These are phyloP conservation scores for Didymosphaeria variabile DNA, from an alignment of 2,329 filamentous ascomycete species.

Conservation along the genomic window DNA sequence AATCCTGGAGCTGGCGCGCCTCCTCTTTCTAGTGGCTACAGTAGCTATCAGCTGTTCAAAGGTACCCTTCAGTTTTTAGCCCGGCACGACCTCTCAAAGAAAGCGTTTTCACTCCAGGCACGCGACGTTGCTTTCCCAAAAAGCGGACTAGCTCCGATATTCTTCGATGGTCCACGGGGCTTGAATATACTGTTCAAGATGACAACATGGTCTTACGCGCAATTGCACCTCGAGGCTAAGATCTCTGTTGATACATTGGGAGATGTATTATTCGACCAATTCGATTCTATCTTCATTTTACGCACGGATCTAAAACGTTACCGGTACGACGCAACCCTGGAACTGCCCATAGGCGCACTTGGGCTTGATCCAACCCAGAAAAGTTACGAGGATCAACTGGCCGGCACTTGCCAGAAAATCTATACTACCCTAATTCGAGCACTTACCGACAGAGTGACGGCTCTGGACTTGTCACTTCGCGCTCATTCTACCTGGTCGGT, in stretches of 20 bases:
- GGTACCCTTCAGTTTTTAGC: constrained; percentile 88
- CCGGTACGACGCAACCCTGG: constrained; percentile 64
- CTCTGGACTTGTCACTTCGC: constrained; percentile 60
- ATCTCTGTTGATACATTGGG: constrained; percentile 78
- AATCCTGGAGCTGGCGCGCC: constrained; percentile 76
- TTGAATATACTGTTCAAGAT: constrained; percentile 92
- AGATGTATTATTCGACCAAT: constrained; percentile 78
- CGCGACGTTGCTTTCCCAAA: constrained; percentile 43
- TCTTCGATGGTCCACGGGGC: constrained; percentile 78
- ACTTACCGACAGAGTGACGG: constrained; percentile 75
- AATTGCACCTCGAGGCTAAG: constrained; percentile 77
- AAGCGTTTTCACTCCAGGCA: constrained; percentile 65
- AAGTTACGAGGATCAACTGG: constrained; percentile 35
- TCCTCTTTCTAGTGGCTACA: constrained; percentile 80
- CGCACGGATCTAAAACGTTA: constrained; percentile 61
- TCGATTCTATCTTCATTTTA: constrained; percentile 83
- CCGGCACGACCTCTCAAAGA: constrained; percentile 74
- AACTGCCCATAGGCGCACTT: constrained; percentile 49
- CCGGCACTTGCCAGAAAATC: constrained; percentile 63
- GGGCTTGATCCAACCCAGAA: constrained; percentile 33
- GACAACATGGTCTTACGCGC: constrained; percentile 80
- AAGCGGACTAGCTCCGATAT: constrained; percentile 67
- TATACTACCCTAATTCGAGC: constrained; percentile 74
- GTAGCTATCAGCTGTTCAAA: constrained; percentile 94
- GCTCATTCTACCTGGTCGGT: constrained; percentile 48